Conservation (phyloP, 176 grass and related monocot species). For the Secale cereale region DNA sequence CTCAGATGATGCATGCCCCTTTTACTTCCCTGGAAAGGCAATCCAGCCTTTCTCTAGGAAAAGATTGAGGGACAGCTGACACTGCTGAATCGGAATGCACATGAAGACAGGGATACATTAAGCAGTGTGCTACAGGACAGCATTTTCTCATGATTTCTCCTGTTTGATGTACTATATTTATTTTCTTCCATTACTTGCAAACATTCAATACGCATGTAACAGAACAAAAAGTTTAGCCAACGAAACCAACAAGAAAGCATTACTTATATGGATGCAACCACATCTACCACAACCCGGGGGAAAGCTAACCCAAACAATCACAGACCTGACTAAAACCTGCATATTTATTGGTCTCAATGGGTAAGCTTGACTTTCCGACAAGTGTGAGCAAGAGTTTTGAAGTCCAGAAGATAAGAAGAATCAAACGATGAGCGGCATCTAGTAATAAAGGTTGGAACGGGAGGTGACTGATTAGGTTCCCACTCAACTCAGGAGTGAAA, state of each 20-base stretch:
- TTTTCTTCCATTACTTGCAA: neutral
- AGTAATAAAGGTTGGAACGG: neutral
- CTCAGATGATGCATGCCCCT: neutral
- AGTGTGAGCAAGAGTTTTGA: neutral
- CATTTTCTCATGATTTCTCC: constrained; percentile 19
- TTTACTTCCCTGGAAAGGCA: constrained; percentile 15
- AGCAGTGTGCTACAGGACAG: neutral
- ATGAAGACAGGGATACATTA: neutral
- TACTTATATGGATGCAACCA: neutral
- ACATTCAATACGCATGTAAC: neutral
- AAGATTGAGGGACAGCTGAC: neutral
- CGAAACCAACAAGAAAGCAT: constrained; percentile 1
- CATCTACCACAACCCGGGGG: neutral
- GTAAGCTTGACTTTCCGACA: neutral
- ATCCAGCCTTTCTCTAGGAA: neutral
- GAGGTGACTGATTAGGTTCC: neutral
- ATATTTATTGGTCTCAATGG: neutral
- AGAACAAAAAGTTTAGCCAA: constrained; percentile 10
- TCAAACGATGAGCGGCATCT: neutral
- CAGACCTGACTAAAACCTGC: neutral
- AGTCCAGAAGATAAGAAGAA: constrained; percentile 9
- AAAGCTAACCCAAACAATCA: constrained; percentile 2
- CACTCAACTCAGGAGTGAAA: neutral
- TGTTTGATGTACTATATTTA: neutral
- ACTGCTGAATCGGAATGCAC: neutral